phyloP scores from a whole-genome alignment of 441 rosid species.

The Erodium texanum region DNA sequence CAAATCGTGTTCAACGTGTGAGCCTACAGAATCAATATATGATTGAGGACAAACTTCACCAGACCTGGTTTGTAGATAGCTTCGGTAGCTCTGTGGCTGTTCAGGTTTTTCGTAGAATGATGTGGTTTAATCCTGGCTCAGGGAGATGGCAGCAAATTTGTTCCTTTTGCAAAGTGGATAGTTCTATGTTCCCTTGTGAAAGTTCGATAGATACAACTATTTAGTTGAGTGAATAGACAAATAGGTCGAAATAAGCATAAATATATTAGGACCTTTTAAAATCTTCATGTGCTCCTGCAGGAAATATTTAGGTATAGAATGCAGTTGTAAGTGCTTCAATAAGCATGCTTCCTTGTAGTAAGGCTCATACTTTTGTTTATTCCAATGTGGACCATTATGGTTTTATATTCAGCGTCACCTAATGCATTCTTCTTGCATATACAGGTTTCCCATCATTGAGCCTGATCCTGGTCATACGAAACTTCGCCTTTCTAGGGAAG shows the following conservation, averaged over 20 bases:
- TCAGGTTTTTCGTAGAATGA: no score
- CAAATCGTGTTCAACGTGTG: background rate
- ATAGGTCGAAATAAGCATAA: background rate
- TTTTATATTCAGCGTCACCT: background rate
- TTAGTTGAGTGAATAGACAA: background rate
- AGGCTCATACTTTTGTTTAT: background rate
- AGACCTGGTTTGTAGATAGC: background rate
- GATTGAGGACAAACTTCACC: background rate
- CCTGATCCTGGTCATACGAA: conserved; percentile 97
- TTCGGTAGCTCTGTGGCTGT: background rate
- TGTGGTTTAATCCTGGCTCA: no score
- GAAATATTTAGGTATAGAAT: background rate
- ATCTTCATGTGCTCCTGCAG: background rate
- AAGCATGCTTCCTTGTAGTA: background rate
- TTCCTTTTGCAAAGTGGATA: no score
- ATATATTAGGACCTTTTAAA: background rate
- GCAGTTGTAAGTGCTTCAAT: background rate
- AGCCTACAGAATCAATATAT: background rate
- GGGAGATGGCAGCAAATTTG: no score
- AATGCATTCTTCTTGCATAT: conserved; percentile 11
- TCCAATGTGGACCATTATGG: background rate
- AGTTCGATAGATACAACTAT: background rate
- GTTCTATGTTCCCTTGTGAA: no score
- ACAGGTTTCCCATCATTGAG: conserved; percentile 82
- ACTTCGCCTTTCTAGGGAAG: conserved; percentile 84